These are phyloP conservation scores for Sanghuangporus sanghuang DNA, from an alignment of 1,284 basidiomycete species.

Conservation along the genomic window DNA sequence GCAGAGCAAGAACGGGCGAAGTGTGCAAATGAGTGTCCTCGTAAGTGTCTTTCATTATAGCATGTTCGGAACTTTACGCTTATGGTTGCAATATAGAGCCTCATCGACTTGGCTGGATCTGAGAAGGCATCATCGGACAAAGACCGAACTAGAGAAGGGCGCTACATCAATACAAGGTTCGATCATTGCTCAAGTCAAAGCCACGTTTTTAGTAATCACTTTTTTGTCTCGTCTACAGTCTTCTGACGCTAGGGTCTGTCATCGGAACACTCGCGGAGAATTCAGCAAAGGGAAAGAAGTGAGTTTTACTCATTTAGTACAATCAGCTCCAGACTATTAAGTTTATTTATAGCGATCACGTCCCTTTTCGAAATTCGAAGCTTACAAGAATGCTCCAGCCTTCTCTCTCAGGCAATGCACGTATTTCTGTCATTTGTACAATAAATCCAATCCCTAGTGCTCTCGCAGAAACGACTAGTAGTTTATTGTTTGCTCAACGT, in stretches of 20 bases:
- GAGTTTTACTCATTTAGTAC: slow-evolving; percentile 18
- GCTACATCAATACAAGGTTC: slow-evolving; percentile 87
- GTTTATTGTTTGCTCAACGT: slow-evolving; percentile 83
- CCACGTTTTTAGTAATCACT: not conserved
- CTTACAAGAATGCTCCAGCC: slow-evolving; percentile 92
- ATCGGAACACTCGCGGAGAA: slow-evolving; percentile 88
- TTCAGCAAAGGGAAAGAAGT: slow-evolving; percentile 73
- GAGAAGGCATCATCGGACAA: slow-evolving; percentile 94
- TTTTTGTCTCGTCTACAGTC: slow-evolving; percentile 36
- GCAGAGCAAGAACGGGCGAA: slow-evolving; percentile 67
- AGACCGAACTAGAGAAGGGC: slow-evolving; percentile 87
- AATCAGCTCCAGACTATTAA: not conserved
- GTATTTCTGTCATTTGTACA: slow-evolving; percentile 95
- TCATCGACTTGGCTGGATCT: slow-evolving; percentile 96
- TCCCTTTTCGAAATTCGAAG: slow-evolving; percentile 96
- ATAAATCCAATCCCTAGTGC: slow-evolving; percentile 78
- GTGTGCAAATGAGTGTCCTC: slow-evolving; percentile 77
- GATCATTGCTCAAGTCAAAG: slow-evolving; percentile 9
- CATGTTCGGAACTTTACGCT: not conserved
- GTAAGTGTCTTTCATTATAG: slow-evolving; percentile 34
- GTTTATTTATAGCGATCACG: slow-evolving; percentile 58
- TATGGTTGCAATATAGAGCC: slow-evolving; percentile 42
- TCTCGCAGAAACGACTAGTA: slow-evolving; percentile 79
- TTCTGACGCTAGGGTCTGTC: slow-evolving; percentile 86
- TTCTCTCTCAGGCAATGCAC: slow-evolving; percentile 89